Percentiles rank a stretch among this genome's conserved stretches.
These are phyloP conservation scores for Stephanodiscus triporus DNA, from an alignment of 108 stramenopile genomes.

Conservation along the genomic window DNA sequence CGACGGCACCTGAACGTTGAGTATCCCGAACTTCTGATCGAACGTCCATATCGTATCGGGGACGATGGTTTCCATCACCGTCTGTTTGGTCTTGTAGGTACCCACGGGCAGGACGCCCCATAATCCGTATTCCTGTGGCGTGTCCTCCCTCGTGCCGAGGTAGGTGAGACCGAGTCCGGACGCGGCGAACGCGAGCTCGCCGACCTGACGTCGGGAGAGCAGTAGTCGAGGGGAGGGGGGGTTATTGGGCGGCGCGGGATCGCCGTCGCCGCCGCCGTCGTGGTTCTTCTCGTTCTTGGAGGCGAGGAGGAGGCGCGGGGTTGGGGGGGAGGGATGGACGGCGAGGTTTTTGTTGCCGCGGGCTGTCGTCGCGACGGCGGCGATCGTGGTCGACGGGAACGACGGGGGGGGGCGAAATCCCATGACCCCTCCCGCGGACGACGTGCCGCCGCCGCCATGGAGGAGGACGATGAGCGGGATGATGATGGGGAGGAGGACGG, in stretches of 20 bases:
- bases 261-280: neutral
- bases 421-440: no score
- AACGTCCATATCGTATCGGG: conserved; percentile 87
- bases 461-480: no score
- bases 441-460: no score
- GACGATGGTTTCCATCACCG: conserved; percentile 79
- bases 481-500: no score
- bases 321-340: no score
- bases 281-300: no score
- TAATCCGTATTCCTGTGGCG: conserved; percentile 83
- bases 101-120: conserved; percentile 92
- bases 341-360: no score
- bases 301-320: no score
- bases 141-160: conserved; percentile 62
- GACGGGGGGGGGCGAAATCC: no score
- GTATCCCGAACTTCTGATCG: conserved; percentile 94
- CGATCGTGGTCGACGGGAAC: no score
- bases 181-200: conserved; percentile 62
- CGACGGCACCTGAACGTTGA: conserved; percentile 93
- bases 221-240: neutral
- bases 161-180: conserved; percentile 69
- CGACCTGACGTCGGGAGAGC: conserved; percentile 62
- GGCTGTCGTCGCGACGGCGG: no score
- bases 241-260: neutral
- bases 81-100: conserved; percentile 89